Conservation (phyloP, 495 filamentous ascomycete species). For the Saxophila tyrrhenica region DNA sequence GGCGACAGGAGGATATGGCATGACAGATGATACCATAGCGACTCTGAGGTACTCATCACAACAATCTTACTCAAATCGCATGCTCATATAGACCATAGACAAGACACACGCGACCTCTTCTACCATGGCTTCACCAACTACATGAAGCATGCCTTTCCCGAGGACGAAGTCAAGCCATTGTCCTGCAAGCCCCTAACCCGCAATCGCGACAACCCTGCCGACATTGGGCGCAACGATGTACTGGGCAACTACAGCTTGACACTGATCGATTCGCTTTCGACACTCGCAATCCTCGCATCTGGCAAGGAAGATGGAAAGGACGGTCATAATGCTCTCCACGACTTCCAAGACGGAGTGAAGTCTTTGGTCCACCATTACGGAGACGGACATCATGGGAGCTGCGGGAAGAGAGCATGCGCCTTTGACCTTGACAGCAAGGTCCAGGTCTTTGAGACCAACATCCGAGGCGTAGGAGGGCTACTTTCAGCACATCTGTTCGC, state of each 20-base stretch:
- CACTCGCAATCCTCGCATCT: conserved; percentile 82
- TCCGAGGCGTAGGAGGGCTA: conserved; percentile 82
- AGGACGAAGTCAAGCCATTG: conserved; percentile 88
- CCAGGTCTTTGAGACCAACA: conserved; percentile 95
- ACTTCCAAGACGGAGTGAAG: conserved; percentile 72
- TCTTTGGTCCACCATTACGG: conserved; percentile 78
- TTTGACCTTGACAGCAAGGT: conserved; percentile 97
- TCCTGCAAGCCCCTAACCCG: conserved; percentile 74
- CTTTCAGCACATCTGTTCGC: conserved; percentile 91
- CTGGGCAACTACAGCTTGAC: conserved; percentile 95
- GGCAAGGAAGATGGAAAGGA: conserved; percentile 38
- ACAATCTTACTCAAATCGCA: too few relatives aligned
- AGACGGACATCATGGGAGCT: conserved; percentile 62
- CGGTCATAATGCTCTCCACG: conserved; percentile 43
- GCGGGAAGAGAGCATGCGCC: conserved; percentile 63
- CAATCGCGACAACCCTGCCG: conserved; percentile 64
- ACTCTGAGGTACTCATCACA: conserved; percentile 6
- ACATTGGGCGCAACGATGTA: conserved; percentile 87
- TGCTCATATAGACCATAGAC: not conserved
- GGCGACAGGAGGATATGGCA: conserved; percentile 21
- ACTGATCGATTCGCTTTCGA: conserved; percentile 86
- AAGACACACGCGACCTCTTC: conserved; percentile 82
- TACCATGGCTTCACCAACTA: conserved; percentile 97
- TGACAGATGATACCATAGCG: conserved; percentile 28
- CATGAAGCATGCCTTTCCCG: conserved; percentile 85